Evolutionary conservation across 2,329 filamentous ascomycete genomes (phyloP).

Genomic region (Colletotrichum graminicola): DNA sequence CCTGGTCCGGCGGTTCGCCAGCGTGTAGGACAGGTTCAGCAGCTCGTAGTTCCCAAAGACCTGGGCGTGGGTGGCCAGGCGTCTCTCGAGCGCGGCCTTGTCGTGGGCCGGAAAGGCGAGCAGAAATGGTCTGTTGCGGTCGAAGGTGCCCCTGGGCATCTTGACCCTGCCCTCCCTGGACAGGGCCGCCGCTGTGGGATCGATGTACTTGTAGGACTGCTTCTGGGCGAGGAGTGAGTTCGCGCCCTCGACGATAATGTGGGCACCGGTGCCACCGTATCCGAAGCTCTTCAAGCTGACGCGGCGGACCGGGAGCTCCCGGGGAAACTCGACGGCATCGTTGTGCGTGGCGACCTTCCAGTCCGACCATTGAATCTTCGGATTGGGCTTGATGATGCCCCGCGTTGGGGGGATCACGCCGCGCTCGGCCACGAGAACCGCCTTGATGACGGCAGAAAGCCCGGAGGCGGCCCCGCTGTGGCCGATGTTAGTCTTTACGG

Average conservation of each 20-base stretch:
- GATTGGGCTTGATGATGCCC: constrained; percentile 45
- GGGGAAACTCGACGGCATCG: not conserved
- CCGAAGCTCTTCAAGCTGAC: constrained; percentile 42
- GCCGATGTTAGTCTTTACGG: constrained; percentile 45
- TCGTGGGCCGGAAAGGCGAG: constrained; percentile 11
- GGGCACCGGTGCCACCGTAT: constrained; percentile 27
- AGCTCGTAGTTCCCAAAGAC: not conserved
- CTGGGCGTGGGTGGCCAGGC: not conserved
- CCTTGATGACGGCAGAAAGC: constrained; percentile 48
- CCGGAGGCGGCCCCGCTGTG: constrained; percentile 49
- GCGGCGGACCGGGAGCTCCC: constrained; percentile 1
- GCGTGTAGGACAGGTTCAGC: constrained; percentile 1
- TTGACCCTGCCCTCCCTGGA: not conserved
- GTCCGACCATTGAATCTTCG: constrained; percentile 38
- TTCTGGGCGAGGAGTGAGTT: not conserved
- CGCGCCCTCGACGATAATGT: constrained; percentile 25
- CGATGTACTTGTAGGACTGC: not conserved
- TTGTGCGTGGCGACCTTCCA: constrained; percentile 15
- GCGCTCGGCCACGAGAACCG: constrained; percentile 46
- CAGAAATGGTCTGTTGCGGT: constrained; percentile 13
- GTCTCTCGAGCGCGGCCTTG: not conserved
- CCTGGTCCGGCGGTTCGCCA: not conserved
- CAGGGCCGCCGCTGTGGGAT: not conserved
- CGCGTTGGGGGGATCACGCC: constrained; percentile 47
- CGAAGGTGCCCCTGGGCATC: not conserved